Evolutionary conservation across 2,329 filamentous ascomycete species (phyloP).

Genomic region (Venturia aucupariae): DNA sequence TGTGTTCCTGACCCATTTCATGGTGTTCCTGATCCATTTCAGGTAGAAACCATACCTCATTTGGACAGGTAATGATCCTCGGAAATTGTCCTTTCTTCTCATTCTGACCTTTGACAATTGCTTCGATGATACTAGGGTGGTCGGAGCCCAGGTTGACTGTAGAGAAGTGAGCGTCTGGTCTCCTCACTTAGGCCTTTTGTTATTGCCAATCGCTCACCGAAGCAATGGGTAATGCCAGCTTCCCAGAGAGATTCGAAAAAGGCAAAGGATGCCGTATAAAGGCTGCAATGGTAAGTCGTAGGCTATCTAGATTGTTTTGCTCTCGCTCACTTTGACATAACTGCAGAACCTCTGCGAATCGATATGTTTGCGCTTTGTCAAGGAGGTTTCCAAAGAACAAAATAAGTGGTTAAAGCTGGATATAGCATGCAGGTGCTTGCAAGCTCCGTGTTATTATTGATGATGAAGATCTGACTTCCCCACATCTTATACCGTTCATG

Average conservation of each 20-base stretch:
- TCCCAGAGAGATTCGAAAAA: conserved; percentile 79
- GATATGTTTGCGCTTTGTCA: neutral
- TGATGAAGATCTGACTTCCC: conserved; percentile 1
- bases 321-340: conserved; percentile 1
- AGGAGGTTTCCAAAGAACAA: neutral
- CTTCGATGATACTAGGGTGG: conserved; percentile 70
- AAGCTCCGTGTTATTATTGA: neutral
- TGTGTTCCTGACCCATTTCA: neutral
- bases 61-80: conserved; percentile 68
- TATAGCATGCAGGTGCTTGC: neutral
- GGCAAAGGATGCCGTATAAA: conserved; percentile 67
- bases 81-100: conserved; percentile 58
- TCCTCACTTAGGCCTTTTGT: neutral
- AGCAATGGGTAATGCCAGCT: conserved; percentile 27
- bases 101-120: conserved; percentile 66
- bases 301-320: neutral
- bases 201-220: conserved; percentile 27
- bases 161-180: conserved; percentile 14
- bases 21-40: too few relatives aligned
- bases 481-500: neutral
- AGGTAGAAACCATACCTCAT: conserved; percentile 57
- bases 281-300: neutral
- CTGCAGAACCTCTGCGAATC: neutral
- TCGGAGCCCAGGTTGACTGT: conserved; percentile 62
- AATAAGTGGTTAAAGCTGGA: conserved; percentile 34